Conservation (phyloP, 2,329 filamentous ascomycete genomes). For the Pseudogymnoascus sp. region DNA sequence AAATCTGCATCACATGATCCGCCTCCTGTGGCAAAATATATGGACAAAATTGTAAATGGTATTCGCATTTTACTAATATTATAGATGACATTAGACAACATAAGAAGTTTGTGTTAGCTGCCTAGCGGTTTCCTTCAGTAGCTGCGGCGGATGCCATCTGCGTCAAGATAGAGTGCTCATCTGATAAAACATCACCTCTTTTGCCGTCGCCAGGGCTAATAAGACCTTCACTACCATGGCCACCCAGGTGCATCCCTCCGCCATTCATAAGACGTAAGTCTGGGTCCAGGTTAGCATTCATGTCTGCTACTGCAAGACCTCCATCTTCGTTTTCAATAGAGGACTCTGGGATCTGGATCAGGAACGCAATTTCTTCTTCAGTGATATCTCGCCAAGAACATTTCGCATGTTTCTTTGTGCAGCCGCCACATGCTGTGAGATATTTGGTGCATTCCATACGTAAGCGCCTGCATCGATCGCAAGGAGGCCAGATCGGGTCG, state of each 20-base stretch:
- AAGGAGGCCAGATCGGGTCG: conserved; percentile 70
- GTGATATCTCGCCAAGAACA: conserved; percentile 79
- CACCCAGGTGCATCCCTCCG: background rate
- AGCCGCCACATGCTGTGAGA: conserved; percentile 76
- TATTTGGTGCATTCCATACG: conserved; percentile 80
- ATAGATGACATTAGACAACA: conserved; percentile 3
- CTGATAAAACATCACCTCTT: conserved; percentile 10
- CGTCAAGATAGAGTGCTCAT: conserved; percentile 17
- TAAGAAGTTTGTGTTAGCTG: background rate
- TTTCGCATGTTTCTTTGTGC: conserved; percentile 84
- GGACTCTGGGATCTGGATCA: conserved; percentile 3
- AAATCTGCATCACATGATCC: background rate
- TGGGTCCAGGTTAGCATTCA: conserved; percentile 8
- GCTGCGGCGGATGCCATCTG: conserved; percentile 21
- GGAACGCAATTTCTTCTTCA: conserved; percentile 49
- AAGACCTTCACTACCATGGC: background rate
- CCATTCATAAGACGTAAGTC: conserved; percentile 8
- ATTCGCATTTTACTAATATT: background rate
- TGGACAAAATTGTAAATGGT: background rate
- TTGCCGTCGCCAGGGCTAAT: conserved; percentile 7
- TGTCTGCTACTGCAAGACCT: background rate
- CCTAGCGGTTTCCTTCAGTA: conserved; percentile 11
- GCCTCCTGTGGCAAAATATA: background rate
- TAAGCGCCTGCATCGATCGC: conserved; percentile 72
- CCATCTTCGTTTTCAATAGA: conserved; percentile 4